Evolutionary conservation across 2,329 filamentous ascomycete genomes (phyloP), one percentile per base, ranked within the genome.

Genomic region (Botryosphaeria dothidea): DNA sequence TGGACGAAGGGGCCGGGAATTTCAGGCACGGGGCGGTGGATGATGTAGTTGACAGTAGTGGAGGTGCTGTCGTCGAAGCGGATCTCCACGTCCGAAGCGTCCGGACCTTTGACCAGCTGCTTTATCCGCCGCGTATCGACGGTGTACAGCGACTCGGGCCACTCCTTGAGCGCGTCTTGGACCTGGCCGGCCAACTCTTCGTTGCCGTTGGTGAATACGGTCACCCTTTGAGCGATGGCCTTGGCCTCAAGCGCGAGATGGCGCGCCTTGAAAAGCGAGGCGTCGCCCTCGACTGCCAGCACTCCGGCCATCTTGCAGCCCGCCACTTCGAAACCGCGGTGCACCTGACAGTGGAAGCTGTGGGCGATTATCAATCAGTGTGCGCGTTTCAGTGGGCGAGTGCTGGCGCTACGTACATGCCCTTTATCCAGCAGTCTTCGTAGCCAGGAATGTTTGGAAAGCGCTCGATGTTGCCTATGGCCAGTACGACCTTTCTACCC

Each of bases 281-380:
- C 48, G 21, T 51, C 48, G 9, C 19, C 48, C 4, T 29, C 48
- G 3, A 29, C 48, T 4, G 80, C 82, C 2, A 87, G 77, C 3
- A 86, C 70, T 0, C 83, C 84, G 0, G 79, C 79, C 0, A 81
- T 81, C 0, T 75, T 69, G 1, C 68, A 69, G 1, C 83, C 84
- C 15, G 82, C 78, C 58, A 88, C 83, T 67, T 89, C 86, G 70
- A 80, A 88, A 4, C 86, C 86, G 67, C 88, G 81, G 72, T 85
- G 88, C 69, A 84, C 86, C 1, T 88, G 79, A 68, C 85, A 88
- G 69, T 88, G 85, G 68, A 85, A 88, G 23, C 36, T 70, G 27
- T 13, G 46, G 23, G 25, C 43, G 25, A 27, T 13, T 49, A 81
- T 82, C 34, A 4, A 27, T 11, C 41, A 60, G 29, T 19, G n/a